Evolutionary conservation across 1,284 basidiomycete species (phyloP).

Genomic region (Heterobasidion occidentale): DNA sequence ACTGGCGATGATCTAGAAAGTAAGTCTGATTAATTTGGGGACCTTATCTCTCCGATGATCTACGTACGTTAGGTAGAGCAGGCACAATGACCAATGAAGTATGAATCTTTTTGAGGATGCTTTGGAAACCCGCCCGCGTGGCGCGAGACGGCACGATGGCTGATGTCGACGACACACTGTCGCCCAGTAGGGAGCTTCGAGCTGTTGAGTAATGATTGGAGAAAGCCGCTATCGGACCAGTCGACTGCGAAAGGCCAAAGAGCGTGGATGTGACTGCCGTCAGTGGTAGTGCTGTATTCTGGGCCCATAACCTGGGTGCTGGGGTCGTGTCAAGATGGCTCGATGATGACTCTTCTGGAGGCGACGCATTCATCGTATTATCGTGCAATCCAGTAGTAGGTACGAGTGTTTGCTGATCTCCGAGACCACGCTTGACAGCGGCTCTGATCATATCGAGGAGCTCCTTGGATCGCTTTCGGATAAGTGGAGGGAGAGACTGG

Average conservation of each 20-base stretch:
- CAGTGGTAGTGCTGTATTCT: not conserved
- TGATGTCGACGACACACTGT: conserved; percentile 9
- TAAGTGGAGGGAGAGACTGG: conserved; percentile 48
- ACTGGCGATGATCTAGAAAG: not conserved
- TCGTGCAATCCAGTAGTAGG: not conserved
- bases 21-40: not conserved
- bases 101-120: conserved; percentile 34
- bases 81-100: conserved; percentile 39
- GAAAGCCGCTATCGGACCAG: not conserved
- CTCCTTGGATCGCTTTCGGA: conserved; percentile 53
- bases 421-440: conserved; percentile 31
- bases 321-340: conserved; percentile 2
- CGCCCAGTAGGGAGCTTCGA: conserved; percentile 7
- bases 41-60: not conserved
- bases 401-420: conserved; percentile 1
- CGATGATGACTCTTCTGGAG: not conserved
- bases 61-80: conserved; percentile 30
- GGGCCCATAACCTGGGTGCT: not conserved
- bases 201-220: no score
- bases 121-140: conserved; percentile 19
- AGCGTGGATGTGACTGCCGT: conserved; percentile 15
- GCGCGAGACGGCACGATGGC: not conserved
- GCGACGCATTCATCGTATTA: not conserved
- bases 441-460: conserved; percentile 52
- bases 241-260: conserved; percentile 10